Percentiles rank a stretch among this genome's conserved stretches.
These are phyloP conservation scores for Purpureocillium lavendulum DNA, from an alignment of 2,329 filamentous ascomycete species.

Conservation along the genomic window DNA sequence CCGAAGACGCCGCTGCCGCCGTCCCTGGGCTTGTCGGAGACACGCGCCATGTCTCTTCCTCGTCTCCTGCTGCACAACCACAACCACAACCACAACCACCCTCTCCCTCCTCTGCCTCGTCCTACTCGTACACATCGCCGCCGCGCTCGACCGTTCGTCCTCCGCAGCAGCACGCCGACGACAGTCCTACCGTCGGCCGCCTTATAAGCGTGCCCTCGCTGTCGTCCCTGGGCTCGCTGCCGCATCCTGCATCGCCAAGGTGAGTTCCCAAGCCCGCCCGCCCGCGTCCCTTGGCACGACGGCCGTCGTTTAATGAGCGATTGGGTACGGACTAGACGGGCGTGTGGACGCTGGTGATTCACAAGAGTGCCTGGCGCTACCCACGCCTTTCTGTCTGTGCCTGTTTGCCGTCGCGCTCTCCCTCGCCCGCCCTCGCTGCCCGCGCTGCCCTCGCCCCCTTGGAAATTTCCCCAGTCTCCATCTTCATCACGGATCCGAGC, in stretches of 20 bases:
- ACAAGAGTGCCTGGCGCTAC: background rate
- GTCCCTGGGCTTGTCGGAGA: conserved; percentile 1
- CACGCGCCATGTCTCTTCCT: conserved; percentile 1
- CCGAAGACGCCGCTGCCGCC: background rate
- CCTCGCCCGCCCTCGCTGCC: background rate
- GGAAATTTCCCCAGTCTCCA: background rate
- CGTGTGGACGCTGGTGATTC: background rate
- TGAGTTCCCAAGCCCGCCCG: conserved; percentile 8
- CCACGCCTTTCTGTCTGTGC: background rate
- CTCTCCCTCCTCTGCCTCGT: background rate
- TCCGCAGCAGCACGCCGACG: conserved; percentile 20
- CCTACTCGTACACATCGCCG: conserved; percentile 7
- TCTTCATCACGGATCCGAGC: background rate
- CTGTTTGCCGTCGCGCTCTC: conserved; percentile 4
- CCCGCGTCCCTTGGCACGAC: too few species aligned
- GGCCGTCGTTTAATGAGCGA: too few species aligned
- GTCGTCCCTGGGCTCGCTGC: conserved; percentile 12
- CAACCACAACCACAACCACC: background rate
- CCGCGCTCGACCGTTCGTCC: conserved; percentile 7
- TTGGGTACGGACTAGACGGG: too few species aligned
- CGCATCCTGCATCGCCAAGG: conserved; percentile 15
- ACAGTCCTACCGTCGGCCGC: conserved; percentile 39
- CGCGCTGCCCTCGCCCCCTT: background rate
- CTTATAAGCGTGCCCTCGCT: conserved; percentile 13
- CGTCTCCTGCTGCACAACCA: background rate